phyloP scores from a whole-genome alignment of 2,329 filamentous ascomycete species.

The Tolypocladium tropicale region DNA sequence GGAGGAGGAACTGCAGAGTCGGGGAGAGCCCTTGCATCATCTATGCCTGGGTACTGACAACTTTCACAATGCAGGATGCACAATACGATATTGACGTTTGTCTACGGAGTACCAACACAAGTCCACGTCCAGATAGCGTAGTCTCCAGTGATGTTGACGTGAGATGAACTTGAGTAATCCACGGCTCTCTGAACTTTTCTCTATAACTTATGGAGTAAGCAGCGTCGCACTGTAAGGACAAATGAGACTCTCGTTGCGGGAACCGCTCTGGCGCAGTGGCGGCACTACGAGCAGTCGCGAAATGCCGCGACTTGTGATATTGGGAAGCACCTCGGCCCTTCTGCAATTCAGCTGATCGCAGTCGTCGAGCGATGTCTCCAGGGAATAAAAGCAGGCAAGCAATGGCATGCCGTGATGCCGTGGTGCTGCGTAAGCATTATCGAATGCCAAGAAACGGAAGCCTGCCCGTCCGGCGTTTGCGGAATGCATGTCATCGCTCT shows the following conservation, averaged over 20 bases:
- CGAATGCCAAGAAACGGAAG: neutral
- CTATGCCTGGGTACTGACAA: neutral
- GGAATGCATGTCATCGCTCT: constrained; percentile 1
- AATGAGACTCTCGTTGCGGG: neutral
- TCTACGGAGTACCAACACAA: no score
- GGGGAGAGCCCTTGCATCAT: neutral
- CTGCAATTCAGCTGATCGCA: neutral
- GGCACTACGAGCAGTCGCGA: no score
- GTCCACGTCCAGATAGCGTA: no score
- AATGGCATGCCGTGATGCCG: no score
- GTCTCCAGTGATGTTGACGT: no score
- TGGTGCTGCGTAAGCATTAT: neutral
- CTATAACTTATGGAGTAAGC: no score
- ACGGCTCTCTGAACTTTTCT: no score
- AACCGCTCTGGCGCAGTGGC: neutral
- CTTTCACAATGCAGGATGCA: neutral
- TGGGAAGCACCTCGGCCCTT: no score
- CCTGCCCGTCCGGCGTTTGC: neutral
- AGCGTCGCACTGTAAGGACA: no score
- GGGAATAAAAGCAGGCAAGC: neutral
- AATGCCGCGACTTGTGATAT: neutral
- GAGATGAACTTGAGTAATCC: neutral
- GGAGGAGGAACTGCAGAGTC: no score
- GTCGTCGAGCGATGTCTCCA: neutral
- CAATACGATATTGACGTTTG: neutral